These are phyloP conservation scores for Pittosporum tobira DNA, from an alignment of 129 eudicot species.

Conservation along the genomic window DNA sequence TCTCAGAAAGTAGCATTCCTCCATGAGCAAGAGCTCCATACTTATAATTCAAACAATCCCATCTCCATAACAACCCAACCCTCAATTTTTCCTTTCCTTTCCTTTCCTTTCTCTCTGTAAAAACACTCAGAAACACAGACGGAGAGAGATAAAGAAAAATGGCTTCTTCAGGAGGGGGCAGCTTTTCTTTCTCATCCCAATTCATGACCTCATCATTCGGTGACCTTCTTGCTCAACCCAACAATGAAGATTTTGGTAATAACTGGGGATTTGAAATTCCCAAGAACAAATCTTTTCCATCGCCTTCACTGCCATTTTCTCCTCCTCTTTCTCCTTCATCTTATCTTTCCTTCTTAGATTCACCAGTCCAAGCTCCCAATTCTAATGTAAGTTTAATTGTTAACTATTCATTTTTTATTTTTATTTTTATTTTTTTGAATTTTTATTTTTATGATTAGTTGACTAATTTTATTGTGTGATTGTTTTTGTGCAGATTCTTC, in stretches of 20 bases:
- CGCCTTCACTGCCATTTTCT: constrained; percentile 29
- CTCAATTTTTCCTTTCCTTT: background rate
- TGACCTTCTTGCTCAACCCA: constrained; percentile 46
- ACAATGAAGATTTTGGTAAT: constrained; percentile 18
- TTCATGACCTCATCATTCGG: constrained; percentile 44
- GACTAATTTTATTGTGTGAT: background rate
- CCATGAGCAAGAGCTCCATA: background rate
- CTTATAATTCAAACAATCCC: background rate
- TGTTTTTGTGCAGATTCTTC: constrained; percentile 39
- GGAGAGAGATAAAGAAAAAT: no score
- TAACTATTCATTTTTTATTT: background rate
- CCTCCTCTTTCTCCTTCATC: constrained; percentile 64
- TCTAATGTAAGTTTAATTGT: constrained; percentile 38
- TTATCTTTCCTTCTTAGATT: constrained; percentile 67
- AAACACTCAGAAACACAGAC: background rate
- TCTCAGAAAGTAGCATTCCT: constrained; percentile 18
- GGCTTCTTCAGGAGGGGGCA: constrained; percentile 78
- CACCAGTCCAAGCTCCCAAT: constrained; percentile 56
- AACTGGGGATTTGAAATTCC: constrained; percentile 35
- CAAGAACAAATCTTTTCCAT: constrained; percentile 39
- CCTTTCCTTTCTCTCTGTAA: background rate
- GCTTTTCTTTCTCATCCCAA: constrained; percentile 41
- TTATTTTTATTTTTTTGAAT: background rate
- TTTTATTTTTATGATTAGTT: constrained; percentile 16
- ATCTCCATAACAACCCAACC: constrained; percentile 1